Base-by-base conservation (phyloP, 1,139 yeast species). In the Yamadazyma friedrichii region DNA sequence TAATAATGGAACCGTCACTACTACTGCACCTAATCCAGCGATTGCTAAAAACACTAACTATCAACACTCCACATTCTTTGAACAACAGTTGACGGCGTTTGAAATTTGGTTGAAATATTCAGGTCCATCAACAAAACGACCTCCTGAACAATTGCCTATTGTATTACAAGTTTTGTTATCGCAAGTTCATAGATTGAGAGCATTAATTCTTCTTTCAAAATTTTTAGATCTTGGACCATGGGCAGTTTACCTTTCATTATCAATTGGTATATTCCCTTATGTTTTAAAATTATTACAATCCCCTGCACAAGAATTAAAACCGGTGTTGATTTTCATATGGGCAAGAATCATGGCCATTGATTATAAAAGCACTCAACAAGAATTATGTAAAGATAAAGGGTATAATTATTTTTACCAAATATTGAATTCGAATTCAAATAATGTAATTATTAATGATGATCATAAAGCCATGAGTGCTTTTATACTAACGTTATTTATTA, bases 301-400 rank as follows among this genome's bases (percentile, higher is more conserved):
- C 45, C 98, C 98, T 0, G 96, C 98, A 0, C 95, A 88, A 31
- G 98, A 94, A 55, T 70, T 94, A 46, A 89, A 89, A 55, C 98
- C 98, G 0, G 96, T 93, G 2, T 66, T 93, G 44, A 93, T 94
- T 1, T 94, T 91, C 54, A 93, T 93, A 43, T 93, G 99, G 99
- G 96, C 98, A 0, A 73, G 98, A 51, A 88, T 93, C 20, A 88
- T 93, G 95, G 94, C 98, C 3, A 95, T 93, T 16, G 98, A 93
- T 61, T 84, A 85, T 56, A 78, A 80, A 48, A 85, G 87, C 53
- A 89, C 96, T 2, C 98, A 94, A 58, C 89, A 85, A 49, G 99
- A 93, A 56, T 73, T 93, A 33, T 78, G 94, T 50, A 89, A 91
- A 53, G 98, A 93, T 55, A 86, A 84, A 54, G 97, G 97, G 0